phyloP scores from a whole-genome alignment of 805 yeast species.

The Metschnikowia vanudenii region DNA sequence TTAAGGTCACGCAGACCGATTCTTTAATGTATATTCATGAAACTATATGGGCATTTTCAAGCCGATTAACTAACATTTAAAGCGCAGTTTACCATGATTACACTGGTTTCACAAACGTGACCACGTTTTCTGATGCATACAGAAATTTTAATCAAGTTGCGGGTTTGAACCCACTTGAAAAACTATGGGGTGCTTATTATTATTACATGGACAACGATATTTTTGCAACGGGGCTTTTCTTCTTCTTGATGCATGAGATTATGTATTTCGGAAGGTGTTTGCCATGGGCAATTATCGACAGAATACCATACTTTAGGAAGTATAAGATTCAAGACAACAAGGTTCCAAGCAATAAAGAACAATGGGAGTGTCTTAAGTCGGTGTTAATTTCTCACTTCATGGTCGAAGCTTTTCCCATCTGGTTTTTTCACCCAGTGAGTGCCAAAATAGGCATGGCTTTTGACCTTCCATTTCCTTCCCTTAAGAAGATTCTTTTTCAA shows the following conservation, averaged over 20 bases:
- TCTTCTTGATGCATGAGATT: slow-evolving; percentile 79
- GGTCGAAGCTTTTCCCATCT: slow-evolving; percentile 93
- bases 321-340: slow-evolving; percentile 89
- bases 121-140: slow-evolving; percentile 30
- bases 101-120: slow-evolving; percentile 31
- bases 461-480: slow-evolving; percentile 81
- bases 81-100: slow-evolving; percentile 37
- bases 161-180: slow-evolving; percentile 49
- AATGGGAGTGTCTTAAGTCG: slow-evolving; percentile 86
- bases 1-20: too few species aligned
- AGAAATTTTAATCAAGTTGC: slow-evolving; percentile 29
- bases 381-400: slow-evolving; percentile 84
- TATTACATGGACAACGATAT: slow-evolving; percentile 81
- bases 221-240: slow-evolving; percentile 86
- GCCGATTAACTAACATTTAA: slow-evolving; percentile 19
- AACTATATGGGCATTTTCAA: too few species aligned
- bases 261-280: slow-evolving; percentile 89
- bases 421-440: slow-evolving; percentile 96
- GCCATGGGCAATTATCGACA: slow-evolving; percentile 90
- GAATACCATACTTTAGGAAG: slow-evolving; percentile 77
- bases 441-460: slow-evolving; percentile 72
- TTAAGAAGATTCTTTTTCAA: slow-evolving; percentile 59
- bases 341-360: slow-evolving; percentile 77
- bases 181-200: slow-evolving; percentile 88
- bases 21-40: too few species aligned